phyloP scores from a whole-genome alignment of 116 monocot species.

The Trichopus zeylanicus region DNA sequence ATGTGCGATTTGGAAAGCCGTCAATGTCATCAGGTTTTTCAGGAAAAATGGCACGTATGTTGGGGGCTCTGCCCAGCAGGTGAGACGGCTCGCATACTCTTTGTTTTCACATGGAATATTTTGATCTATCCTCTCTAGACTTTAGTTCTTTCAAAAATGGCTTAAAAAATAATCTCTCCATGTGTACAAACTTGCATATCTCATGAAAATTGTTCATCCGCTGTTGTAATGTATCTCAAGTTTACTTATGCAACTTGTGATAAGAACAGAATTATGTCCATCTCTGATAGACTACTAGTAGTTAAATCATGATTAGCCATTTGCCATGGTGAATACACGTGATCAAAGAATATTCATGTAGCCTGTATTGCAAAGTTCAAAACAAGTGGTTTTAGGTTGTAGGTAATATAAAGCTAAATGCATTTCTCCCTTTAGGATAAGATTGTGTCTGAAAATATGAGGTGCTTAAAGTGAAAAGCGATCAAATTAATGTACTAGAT shows the following conservation, averaged over 20 bases:
- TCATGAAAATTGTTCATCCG: not conserved
- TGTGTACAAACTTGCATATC: not conserved
- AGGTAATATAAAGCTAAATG: too few species aligned
- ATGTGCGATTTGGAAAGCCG: slow-evolving; percentile 66
- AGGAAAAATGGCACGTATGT: slow-evolving; percentile 36
- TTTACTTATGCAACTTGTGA: not conserved
- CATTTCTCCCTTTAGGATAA: too few species aligned
- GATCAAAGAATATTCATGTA: too few species aligned
- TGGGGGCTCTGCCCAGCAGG: slow-evolving; percentile 88
- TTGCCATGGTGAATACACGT: too few species aligned
- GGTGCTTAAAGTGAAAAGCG: too few species aligned
- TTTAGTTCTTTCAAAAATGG: too few species aligned
- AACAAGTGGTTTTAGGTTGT: too few species aligned
- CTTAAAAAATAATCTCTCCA: not conserved
- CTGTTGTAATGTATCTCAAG: not conserved
- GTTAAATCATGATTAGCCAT: too few species aligned
- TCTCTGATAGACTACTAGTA: too few species aligned
- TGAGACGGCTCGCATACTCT: not conserved
- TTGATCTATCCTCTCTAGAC: not conserved
- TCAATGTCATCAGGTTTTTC: slow-evolving; percentile 51
- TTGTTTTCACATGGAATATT: not conserved
- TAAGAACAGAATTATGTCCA: not conserved
- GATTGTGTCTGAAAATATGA: too few species aligned
- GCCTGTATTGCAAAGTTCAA: too few species aligned
- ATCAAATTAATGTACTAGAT: too few species aligned